A percentile compares a stretch with the other conserved stretches of the same genome.
Evolutionary conservation across 2,329 filamentous ascomycete species (phyloP).

Genomic region (Nothophoma quercina): DNA sequence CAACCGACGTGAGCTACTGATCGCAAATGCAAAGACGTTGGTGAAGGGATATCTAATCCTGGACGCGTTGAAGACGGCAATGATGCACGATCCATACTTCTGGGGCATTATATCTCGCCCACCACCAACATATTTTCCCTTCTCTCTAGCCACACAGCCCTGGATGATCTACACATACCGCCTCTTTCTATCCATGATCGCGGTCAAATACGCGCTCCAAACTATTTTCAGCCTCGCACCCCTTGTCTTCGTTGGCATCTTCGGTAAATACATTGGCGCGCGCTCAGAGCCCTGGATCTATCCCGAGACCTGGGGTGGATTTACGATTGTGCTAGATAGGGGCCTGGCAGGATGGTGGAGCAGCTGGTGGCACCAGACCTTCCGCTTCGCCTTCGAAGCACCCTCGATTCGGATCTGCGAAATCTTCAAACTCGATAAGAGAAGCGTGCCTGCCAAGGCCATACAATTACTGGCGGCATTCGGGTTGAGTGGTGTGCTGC

Average conservation of each 20-base stretch:
- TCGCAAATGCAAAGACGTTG: constrained; percentile 51
- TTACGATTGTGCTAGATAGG: constrained; percentile 65
- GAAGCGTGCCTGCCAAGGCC: constrained; percentile 47
- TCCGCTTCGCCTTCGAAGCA: constrained; percentile 74
- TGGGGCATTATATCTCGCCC: constrained; percentile 57
- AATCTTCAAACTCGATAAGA: constrained; percentile 36
- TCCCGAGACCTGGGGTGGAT: constrained; percentile 63
- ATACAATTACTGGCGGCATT: constrained; percentile 66
- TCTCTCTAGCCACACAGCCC: constrained; percentile 49
- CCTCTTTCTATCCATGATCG: constrained; percentile 62
- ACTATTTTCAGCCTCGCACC: constrained; percentile 68
- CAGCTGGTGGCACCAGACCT: constrained; percentile 89
- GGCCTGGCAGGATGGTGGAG: constrained; percentile 87
- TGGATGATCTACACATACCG: constrained; percentile 63
- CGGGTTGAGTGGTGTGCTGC: constrained; percentile 70
- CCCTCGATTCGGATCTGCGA: constrained; percentile 61
- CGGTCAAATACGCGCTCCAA: constrained; percentile 67
- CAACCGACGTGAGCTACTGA: constrained; percentile 44
- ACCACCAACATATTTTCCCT: constrained; percentile 57
- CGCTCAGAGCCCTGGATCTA: constrained; percentile 69
- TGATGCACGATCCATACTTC: constrained; percentile 83
- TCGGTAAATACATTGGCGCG: constrained; percentile 67
- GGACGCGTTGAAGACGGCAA: constrained; percentile 72
- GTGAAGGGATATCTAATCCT: constrained; percentile 69
- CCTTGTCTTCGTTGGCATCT: constrained; percentile 65